Conservation (phyloP, 139 green algal genomes). For the Pedinophyceae sp. region DNA sequence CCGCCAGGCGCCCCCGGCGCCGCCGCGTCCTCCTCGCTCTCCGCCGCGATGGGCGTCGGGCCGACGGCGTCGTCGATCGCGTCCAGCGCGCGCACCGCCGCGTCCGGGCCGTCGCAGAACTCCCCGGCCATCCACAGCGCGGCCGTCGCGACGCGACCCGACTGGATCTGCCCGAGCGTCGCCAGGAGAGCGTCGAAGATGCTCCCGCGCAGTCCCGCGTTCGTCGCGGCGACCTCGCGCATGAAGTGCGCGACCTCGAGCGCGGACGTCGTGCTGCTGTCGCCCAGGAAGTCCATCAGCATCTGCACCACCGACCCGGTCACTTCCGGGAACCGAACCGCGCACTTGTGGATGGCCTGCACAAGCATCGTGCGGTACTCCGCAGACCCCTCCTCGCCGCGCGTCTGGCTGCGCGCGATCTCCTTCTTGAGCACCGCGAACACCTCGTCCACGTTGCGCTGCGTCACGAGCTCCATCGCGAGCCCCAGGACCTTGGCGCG, state of each 20-base stretch:
- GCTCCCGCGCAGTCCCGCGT: conserved; percentile 55
- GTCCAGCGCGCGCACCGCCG: conserved; percentile 18
- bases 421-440: conserved; percentile 8
- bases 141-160: conserved; percentile 63
- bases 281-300: conserved; percentile 95
- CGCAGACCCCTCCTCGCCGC: conserved; percentile 63
- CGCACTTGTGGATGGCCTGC: conserved; percentile 81
- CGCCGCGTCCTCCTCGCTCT: too few species aligned
- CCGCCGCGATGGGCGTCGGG: too few species aligned
- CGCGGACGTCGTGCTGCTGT: conserved; percentile 53
- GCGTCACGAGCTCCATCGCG: conserved; percentile 80
- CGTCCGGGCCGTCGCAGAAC: conserved; percentile 62
- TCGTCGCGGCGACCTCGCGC: conserved; percentile 90
- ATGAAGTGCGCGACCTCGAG: conserved; percentile 82
- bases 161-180: conserved; percentile 66
- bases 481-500: conserved; percentile 88
- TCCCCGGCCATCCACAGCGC: conserved; percentile 90
- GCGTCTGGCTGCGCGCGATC: conserved; percentile 48
- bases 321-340: conserved; percentile 88
- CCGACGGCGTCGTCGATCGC: conserved; percentile 7
- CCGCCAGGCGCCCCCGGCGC: too few species aligned
- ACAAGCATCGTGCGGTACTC: conserved; percentile 90
- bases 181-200: conserved; percentile 80
- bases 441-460: conserved; percentile 71
- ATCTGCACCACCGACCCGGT: conserved; percentile 79